Conservation (phyloP, 306 rosid genomes). For the Cucumis sativus region Cucumber_9930_V3 NC_026660.2:29217501-29218000, state of each 20-base stretch:
- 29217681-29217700: not conserved
- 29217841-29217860: not conserved
- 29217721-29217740: not conserved
- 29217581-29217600: not conserved
- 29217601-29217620: not conserved
- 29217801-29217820: not conserved
- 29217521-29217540: not conserved
- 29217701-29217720: not conserved
- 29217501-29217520: too few relatives aligned
- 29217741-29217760: not conserved
- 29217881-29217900: not conserved
- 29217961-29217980: too few relatives aligned
- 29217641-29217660: too few relatives aligned
- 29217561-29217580: not conserved
- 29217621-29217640: not conserved
- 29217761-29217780: conserved; percentile 6
- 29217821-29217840: not conserved
- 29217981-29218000: too few relatives aligned
- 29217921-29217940: too few relatives aligned
- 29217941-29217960: too few relatives aligned
- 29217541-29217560: not conserved
- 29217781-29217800: not conserved
- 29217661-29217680: not conserved
- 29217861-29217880: too few relatives aligned
- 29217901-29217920: not conserved